These are phyloP conservation scores for Cryptococcus maquisensis DNA, from an alignment of 1,284 basidiomycete genomes.

Conservation along the genomic window DNA sequence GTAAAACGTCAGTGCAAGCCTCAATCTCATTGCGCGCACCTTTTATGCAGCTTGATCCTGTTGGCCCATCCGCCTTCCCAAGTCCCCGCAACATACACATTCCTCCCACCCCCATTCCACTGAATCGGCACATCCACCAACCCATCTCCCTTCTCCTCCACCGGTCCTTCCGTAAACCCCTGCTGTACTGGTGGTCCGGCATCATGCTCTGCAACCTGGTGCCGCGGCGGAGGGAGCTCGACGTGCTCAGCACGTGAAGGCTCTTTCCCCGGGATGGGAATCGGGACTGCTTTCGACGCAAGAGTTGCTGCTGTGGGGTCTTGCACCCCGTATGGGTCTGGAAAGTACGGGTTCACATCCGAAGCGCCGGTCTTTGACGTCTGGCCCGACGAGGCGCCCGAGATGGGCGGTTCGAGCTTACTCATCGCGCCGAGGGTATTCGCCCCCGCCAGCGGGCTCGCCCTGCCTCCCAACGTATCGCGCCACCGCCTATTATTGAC, in stretches of 20 bases:
- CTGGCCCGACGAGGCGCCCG: conserved; percentile 7
- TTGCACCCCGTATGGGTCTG: conserved; percentile 17
- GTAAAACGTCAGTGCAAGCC: neutral
- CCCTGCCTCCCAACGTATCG: conserved; percentile 25
- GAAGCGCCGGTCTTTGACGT: neutral
- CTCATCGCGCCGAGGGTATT: conserved; percentile 32
- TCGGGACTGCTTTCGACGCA: conserved; percentile 12
- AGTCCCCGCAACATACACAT: conserved; percentile 58
- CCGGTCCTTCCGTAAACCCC: conserved; percentile 1
- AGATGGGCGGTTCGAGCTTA: conserved; percentile 15
- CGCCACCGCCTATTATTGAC: conserved; percentile 21
- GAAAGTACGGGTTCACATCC: conserved; percentile 34
- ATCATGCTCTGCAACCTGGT: neutral
- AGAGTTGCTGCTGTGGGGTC: neutral
- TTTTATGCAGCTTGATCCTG: conserved; percentile 52
- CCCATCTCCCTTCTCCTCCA: conserved; percentile 27
- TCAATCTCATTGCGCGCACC: conserved; percentile 31
- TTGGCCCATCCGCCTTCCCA: conserved; percentile 58
- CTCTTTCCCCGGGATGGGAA: conserved; percentile 21
- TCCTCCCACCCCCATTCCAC: conserved; percentile 50
- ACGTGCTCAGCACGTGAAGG: conserved; percentile 10
- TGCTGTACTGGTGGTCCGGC: neutral
- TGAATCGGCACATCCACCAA: conserved; percentile 42
- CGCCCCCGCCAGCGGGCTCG: conserved; percentile 22
- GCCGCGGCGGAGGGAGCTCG: conserved; percentile 22